Evolutionary conservation across 495 filamentous ascomycete species (phyloP), one percentile per base, ranked within the genome.

Genomic region (Symbiotaphrina buchneri): DNA sequence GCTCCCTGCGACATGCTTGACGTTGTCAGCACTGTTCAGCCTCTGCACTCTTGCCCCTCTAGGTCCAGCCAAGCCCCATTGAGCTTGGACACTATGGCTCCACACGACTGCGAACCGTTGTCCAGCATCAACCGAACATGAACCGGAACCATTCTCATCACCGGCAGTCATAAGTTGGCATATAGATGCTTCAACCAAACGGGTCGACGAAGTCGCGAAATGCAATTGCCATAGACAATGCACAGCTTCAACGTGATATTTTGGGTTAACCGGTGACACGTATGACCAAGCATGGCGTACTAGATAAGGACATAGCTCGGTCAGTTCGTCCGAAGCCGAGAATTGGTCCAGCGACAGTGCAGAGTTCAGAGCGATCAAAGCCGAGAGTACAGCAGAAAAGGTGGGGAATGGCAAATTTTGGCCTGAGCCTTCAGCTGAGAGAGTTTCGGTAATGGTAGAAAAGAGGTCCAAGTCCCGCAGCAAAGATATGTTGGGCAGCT

Each of bases 181-280:
- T 30, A 92, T 73, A 3, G 79, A 66, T 21, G 79, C 78, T 50
- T 94, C 84, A 10, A 92, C 66, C 17, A 60, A 48, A 39, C 67
- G 58, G 33, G 53, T 46, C 38, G 52, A 55, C 19, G 68, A 63
- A 6, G 67, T 62, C 0, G 30, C 15, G 6, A 65, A 66, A 40
- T 95, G 80, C 26, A 95, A 52, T 30, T 76, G 67, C 76, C 84
- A 90, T 10, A 95, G 51, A 38, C 69, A 76, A 30, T 77, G 74
- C 28, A 90, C 79, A 21, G 81, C 70, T 48, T 95, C 85, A 15
- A 95, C 81, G 46, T 92, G 87, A 39, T 84, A 84, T 43, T 90
- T 90, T 0, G 82, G 84, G 34, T 71, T 72, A 13, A 71, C 53
- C 15, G 79, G 71, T 0, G 80, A 79, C 21, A 94, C 54, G 45